Percentiles rank a stretch among this genome's conserved stretches.
These are phyloP conservation scores for Phtheirospermum japonicum DNA, from an alignment of 257 asterid species.

Conservation along the genomic window DNA sequence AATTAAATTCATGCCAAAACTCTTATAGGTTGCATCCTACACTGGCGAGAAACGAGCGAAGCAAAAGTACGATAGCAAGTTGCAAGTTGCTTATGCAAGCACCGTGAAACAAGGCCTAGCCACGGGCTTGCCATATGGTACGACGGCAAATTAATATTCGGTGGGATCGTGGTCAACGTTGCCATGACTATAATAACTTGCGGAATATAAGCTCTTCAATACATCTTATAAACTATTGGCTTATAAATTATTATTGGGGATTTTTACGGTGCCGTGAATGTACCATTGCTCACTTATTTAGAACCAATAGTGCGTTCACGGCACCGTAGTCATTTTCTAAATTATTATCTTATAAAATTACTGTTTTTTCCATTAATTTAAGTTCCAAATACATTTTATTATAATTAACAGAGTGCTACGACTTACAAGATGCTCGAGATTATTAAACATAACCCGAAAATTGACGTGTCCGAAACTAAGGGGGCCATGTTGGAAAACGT, in stretches of 20 bases:
- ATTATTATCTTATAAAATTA: too few relatives aligned
- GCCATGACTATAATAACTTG: conserved; percentile 58
- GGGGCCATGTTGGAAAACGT: conserved; percentile 51
- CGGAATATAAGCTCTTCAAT: conserved; percentile 43
- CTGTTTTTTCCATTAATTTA: too few relatives aligned
- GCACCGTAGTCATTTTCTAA: too few relatives aligned
- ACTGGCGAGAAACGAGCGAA: conserved; percentile 57
- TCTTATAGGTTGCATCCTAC: conserved; percentile 62
- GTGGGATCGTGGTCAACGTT: conserved; percentile 52
- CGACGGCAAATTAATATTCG: conserved; percentile 54
- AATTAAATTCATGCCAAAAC: not conserved
- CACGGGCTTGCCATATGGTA: conserved; percentile 66
- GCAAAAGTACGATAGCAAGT: conserved; percentile 41
- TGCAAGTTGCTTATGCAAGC: conserved; percentile 40
- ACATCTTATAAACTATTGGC: not conserved
- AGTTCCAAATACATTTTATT: too few relatives aligned
- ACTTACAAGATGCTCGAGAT: conserved; percentile 61
- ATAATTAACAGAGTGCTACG: too few relatives aligned
- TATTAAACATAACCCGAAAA: conserved; percentile 46
- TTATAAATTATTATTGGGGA: too few relatives aligned
- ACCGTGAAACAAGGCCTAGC: conserved; percentile 52
- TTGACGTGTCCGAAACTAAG: conserved; percentile 42
- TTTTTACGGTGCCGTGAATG: too few relatives aligned
- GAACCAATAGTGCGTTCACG: conserved; percentile 61
- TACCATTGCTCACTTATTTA: too few relatives aligned